These are phyloP conservation scores for Dryadomyces quercivorus DNA, from an alignment of 2,329 filamentous ascomycete genomes.

Conservation along the genomic window DNA sequence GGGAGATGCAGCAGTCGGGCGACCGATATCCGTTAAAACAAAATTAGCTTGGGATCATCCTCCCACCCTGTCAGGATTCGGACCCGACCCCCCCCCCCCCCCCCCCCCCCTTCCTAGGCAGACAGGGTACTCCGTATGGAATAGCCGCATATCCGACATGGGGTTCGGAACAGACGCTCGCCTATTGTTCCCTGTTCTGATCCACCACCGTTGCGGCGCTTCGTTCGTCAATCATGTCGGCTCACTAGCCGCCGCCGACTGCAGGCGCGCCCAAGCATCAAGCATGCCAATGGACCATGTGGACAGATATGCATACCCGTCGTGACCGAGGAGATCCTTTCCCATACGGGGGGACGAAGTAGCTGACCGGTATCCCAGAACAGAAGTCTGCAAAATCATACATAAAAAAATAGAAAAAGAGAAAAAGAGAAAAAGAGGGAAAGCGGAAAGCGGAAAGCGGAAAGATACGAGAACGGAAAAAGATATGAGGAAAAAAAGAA, in stretches of 20 bases:
- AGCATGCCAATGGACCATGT: neutral
- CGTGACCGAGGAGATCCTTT: too few relatives aligned
- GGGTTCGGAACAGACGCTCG: neutral
- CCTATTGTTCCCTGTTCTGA: neutral
- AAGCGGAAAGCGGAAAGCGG: too few relatives aligned
- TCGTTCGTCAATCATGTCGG: neutral
- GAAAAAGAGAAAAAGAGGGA: too few relatives aligned
- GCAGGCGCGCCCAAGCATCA: neutral
- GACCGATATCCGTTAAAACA: neutral
- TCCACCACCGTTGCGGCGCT: neutral
- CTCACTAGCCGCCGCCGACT: neutral
- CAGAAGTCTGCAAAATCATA: too few relatives aligned
- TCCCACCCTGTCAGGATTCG: neutral
- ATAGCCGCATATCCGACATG: neutral
- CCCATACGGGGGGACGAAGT: too few relatives aligned
- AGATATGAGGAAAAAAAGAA: too few relatives aligned
- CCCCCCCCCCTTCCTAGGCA: neutral
- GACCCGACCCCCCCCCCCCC: neutral
- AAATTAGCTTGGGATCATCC: neutral
- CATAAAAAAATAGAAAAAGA: too few relatives aligned
- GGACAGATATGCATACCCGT: neutral
- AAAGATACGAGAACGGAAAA: too few relatives aligned
- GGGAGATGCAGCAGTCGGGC: neutral
- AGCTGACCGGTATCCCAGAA: too few relatives aligned
- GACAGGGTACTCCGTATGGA: neutral